Conservation (phyloP, 805 yeast genomes). For the Metschnikowia shivogae region DNA sequence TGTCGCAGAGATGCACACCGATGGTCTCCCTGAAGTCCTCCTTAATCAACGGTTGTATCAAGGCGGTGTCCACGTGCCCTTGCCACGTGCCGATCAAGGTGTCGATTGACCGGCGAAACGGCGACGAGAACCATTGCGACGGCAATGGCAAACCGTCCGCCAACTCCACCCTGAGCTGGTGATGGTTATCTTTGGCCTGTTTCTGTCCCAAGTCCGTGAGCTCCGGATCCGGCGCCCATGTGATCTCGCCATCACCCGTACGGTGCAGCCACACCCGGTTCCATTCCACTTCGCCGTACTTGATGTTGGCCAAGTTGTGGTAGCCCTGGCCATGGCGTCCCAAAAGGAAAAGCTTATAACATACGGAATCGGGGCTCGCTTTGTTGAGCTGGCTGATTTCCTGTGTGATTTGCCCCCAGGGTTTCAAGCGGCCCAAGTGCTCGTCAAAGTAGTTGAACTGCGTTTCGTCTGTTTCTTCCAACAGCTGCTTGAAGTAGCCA, state of each 20-base stretch:
- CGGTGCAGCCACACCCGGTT: constrained; percentile 42
- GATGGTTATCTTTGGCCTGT: constrained; percentile 43
- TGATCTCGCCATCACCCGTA: constrained; percentile 43
- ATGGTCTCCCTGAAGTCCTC: constrained; percentile 48
- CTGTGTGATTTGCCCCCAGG: constrained; percentile 20
- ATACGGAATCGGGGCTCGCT: constrained; percentile 21
- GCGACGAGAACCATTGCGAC: constrained; percentile 43
- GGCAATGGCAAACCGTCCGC: constrained; percentile 31
- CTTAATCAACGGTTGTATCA: constrained; percentile 35
- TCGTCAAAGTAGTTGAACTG: constrained; percentile 39
- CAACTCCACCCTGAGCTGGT: constrained; percentile 38
- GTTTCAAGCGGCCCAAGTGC: constrained; percentile 39
- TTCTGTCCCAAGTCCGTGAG: constrained; percentile 43
- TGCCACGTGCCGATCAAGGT: constrained; percentile 48
- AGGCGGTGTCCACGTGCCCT: constrained; percentile 21
- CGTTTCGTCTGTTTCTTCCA: constrained; percentile 36
- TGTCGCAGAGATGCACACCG: constrained; percentile 51
- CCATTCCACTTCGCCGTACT: constrained; percentile 46
- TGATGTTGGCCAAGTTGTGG: constrained; percentile 45
- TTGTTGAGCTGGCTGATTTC: constrained; percentile 36
- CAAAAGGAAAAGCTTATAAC: constrained; percentile 43
- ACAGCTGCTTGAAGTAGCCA: constrained; percentile 43
- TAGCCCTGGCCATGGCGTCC: constrained; percentile 55
- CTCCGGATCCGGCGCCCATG: constrained; percentile 52
- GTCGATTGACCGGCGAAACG: constrained; percentile 48